phyloP scores from a whole-genome alignment of 352 stramenopile genomes.

The Globisporangium middletonii region DNA sequence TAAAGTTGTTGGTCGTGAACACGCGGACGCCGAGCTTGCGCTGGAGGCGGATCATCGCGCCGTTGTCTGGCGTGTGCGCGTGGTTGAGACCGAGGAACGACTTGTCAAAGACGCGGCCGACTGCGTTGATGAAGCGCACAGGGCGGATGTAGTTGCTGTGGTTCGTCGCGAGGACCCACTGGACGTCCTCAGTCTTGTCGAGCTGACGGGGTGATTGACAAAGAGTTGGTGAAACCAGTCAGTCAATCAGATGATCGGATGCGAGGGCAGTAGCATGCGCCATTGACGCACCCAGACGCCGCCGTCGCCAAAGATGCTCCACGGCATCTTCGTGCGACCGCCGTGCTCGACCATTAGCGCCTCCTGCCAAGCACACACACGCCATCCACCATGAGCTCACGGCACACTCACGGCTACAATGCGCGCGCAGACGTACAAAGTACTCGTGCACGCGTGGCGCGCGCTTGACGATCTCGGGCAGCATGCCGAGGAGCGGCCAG shows the following conservation, averaged over 20 bases:
- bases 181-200: constrained; percentile 44
- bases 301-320: constrained; percentile 61
- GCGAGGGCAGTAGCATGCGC: neutral
- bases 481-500: constrained; percentile 5
- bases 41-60: constrained; percentile 58
- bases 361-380: constrained; percentile 12
- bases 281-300: constrained; percentile 35
- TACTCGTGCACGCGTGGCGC: constrained; percentile 12
- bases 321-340: constrained; percentile 57
- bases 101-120: constrained; percentile 56
- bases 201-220: constrained; percentile 15
- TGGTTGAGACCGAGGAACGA: constrained; percentile 70
- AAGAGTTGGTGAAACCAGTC: neutral
- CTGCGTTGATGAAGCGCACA: constrained; percentile 48
- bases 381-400: neutral
- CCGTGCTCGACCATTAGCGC: constrained; percentile 33
- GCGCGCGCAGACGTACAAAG: neutral
- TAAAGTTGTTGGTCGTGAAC: constrained; percentile 69
- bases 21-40: constrained; percentile 84
- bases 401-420: neutral
- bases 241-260: neutral
- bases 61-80: constrained; percentile 36
- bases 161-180: constrained; percentile 61
- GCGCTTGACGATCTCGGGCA: constrained; percentile 7
- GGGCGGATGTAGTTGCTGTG: constrained; percentile 69